These are phyloP conservation scores for Davidsoniella virescens DNA, from an alignment of 2,329 filamentous ascomycete genomes.

Conservation along the genomic window DNA sequence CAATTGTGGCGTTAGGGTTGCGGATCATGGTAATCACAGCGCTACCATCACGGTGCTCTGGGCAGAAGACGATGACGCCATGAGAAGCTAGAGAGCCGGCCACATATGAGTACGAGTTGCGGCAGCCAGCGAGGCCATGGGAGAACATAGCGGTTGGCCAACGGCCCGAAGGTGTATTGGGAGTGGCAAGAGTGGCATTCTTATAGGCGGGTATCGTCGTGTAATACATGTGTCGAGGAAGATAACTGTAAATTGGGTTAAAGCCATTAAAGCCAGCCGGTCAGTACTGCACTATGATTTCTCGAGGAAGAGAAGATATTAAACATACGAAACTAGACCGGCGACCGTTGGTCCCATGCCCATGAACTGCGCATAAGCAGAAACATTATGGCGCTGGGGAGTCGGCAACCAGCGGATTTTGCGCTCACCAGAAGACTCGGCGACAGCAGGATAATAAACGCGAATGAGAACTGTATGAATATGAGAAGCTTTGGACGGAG, in stretches of 20 bases:
- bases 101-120: constrained; percentile 75
- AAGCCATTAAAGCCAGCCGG: background rate
- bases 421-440: constrained; percentile 33
- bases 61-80: constrained; percentile 63
- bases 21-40: constrained; percentile 59
- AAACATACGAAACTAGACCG: constrained; percentile 41
- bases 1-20: constrained; percentile 32
- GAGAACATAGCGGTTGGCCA: constrained; percentile 81
- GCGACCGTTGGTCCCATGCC: constrained; percentile 45
- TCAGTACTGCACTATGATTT: background rate
- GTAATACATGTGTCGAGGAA: constrained; percentile 58
- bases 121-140: constrained; percentile 64
- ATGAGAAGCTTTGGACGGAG: constrained; percentile 35
- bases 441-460: constrained; percentile 60
- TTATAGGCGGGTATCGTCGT: constrained; percentile 56
- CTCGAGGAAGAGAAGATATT: background rate
- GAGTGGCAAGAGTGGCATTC: constrained; percentile 46
- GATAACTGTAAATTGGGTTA: constrained; percentile 29
- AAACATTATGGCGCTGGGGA: constrained; percentile 58
- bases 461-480: constrained; percentile 65
- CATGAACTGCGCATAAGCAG: constrained; percentile 61
- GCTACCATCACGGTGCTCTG: constrained; percentile 72
- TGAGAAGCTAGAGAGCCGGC: constrained; percentile 65
- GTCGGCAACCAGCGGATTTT: constrained; percentile 58
- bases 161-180: constrained; percentile 31